phyloP scores from a whole-genome alignment of 2,329 filamentous ascomycete species.

The Fusarium sp. region DNA sequence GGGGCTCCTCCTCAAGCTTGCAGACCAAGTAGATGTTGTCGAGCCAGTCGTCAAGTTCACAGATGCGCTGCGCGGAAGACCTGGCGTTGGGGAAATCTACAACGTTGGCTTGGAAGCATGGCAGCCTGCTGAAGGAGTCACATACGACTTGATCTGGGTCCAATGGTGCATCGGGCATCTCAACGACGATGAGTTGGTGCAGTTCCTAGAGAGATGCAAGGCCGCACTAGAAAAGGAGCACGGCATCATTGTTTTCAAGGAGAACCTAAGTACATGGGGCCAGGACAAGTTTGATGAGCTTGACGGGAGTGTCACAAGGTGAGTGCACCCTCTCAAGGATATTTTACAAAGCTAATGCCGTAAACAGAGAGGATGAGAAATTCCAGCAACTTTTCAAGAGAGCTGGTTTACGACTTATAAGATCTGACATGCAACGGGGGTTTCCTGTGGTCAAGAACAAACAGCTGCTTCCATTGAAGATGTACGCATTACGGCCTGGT shows the following conservation, averaged over 20 bases:
- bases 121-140: slow-evolving; percentile 57
- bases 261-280: slow-evolving; percentile 73
- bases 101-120: slow-evolving; percentile 81
- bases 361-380: slow-evolving; percentile 68
- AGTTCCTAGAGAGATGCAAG: slow-evolving; percentile 72
- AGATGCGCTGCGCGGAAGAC: slow-evolving; percentile 63
- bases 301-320: slow-evolving; percentile 82
- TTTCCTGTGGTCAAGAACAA: slow-evolving; percentile 66
- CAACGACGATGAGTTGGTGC: slow-evolving; percentile 76
- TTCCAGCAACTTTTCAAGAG: slow-evolving; percentile 75
- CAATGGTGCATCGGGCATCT: slow-evolving; percentile 93
- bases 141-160: slow-evolving; percentile 86
- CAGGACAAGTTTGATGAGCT: slow-evolving; percentile 78
- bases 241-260: slow-evolving; percentile 58
- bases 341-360: fast-evolving
- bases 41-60: slow-evolving; percentile 90
- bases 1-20: slow-evolving; percentile 76
- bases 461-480: slow-evolving; percentile 75
- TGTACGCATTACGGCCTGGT: slow-evolving; percentile 77
- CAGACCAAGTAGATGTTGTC: slow-evolving; percentile 80
- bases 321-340: slow-evolving; percentile 13
- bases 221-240: slow-evolving; percentile 47
- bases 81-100: slow-evolving; percentile 72
- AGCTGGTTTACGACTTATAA: slow-evolving; percentile 75
- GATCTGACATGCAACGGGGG: slow-evolving; percentile 77